Percentiles rank a stretch among this genome's conserved stretches.
These are phyloP conservation scores for Erodium moschatum DNA, from an alignment of 441 rosid genomes.

Conservation along the genomic window DNA sequence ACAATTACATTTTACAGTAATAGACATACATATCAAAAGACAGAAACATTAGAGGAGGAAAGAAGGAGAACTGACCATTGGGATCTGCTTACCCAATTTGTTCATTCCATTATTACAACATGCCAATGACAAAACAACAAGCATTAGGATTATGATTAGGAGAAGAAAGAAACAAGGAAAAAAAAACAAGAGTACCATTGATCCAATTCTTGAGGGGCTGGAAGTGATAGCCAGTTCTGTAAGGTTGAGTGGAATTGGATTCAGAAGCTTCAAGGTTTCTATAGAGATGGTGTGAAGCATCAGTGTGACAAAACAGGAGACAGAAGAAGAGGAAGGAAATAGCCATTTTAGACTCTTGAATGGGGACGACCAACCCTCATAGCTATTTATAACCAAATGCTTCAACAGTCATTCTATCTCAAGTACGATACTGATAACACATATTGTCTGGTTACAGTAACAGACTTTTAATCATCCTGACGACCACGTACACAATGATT, in stretches of 20 bases:
- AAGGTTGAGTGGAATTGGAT: slow-evolving; percentile 31
- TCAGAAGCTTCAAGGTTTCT: slow-evolving; percentile 2
- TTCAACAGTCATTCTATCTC: no score
- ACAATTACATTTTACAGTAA: no score
- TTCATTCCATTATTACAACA: background rate
- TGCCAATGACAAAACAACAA: background rate
- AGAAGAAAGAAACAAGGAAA: background rate
- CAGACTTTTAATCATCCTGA: no score
- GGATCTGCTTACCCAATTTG: background rate
- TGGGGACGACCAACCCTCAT: background rate
- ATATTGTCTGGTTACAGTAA: no score
- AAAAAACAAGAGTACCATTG: slow-evolving; percentile 39
- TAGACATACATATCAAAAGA: no score
- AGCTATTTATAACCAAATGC: background rate
- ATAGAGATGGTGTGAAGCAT: background rate
- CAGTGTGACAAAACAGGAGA: background rate
- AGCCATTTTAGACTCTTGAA: no score
- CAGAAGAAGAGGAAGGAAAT: background rate
- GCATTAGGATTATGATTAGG: background rate
- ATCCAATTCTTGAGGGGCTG: slow-evolving; percentile 37
- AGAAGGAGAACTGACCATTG: background rate
- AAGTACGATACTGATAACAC: no score
- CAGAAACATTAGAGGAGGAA: background rate
- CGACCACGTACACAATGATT: no score
- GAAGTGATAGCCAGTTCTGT: slow-evolving; percentile 68